Conservation (phyloP, 495 filamentous ascomycete genomes). For the Xanthoparmelia taractica region DNA sequence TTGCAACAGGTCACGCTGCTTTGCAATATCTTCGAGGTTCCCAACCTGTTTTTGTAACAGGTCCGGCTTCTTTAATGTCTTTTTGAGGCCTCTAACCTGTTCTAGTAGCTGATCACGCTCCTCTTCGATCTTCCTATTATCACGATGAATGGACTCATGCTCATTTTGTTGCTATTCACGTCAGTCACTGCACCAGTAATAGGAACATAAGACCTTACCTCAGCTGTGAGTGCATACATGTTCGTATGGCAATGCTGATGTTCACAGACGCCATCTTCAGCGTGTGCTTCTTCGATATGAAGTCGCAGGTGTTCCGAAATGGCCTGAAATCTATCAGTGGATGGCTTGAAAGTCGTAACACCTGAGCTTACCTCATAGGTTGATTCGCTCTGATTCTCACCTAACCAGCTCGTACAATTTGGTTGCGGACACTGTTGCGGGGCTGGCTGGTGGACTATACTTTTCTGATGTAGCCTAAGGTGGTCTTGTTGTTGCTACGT, state of each 20-base stretch:
- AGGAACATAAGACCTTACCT: background rate
- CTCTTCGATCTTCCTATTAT: background rate
- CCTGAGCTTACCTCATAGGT: background rate
- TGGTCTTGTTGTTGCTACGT: background rate
- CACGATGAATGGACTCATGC: background rate
- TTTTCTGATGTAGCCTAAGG: background rate
- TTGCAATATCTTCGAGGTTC: background rate
- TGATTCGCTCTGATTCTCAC: background rate
- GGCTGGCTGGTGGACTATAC: background rate
- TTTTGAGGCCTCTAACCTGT: background rate
- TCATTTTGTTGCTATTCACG: background rate
- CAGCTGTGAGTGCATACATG: background rate
- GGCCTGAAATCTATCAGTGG: background rate
- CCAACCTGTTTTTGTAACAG: background rate
- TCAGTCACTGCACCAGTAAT: background rate
- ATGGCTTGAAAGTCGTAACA: background rate
- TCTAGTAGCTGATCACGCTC: background rate
- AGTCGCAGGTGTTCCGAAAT: background rate
- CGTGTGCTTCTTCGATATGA: constrained; percentile 1
- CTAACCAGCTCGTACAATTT: background rate
- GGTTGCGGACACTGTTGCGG: background rate
- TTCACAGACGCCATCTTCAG: constrained; percentile 1
- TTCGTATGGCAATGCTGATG: background rate
- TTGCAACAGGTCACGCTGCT: background rate
- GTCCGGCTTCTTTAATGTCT: background rate